These are phyloP conservation scores for Ballota nigra DNA, from an alignment of 257 asterid species.

Conservation along the genomic window DNA sequence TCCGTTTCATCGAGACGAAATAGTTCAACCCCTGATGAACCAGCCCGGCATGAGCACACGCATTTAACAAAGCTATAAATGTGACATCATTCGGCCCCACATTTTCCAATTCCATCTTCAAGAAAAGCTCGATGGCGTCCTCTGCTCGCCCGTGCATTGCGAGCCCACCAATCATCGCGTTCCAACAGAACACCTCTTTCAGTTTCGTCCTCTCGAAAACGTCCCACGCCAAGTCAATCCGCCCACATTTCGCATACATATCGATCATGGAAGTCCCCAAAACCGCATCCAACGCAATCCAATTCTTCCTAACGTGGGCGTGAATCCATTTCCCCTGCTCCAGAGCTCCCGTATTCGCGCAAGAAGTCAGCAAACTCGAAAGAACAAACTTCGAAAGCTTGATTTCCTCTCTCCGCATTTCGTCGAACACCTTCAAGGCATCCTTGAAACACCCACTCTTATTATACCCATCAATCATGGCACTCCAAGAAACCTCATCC, in stretches of 20 bases:
- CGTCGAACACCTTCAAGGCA: slow-evolving; percentile 44
- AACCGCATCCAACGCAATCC: slow-evolving; percentile 30
- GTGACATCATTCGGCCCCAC: slow-evolving; percentile 45
- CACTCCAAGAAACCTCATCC: slow-evolving; percentile 52
- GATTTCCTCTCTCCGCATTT: slow-evolving; percentile 38
- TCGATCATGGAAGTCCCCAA: slow-evolving; percentile 50
- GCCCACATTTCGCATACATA: slow-evolving; percentile 60
- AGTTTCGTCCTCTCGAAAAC: slow-evolving; percentile 34
- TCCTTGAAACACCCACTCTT: slow-evolving; percentile 30
- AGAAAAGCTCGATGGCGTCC: slow-evolving; percentile 50
- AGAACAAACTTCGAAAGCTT: slow-evolving; percentile 28
- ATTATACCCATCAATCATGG: slow-evolving; percentile 45
- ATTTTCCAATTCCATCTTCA: slow-evolving; percentile 31
- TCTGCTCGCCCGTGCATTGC: slow-evolving; percentile 55
- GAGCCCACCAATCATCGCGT: slow-evolving; percentile 56
- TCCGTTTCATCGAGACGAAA: slow-evolving; percentile 37
- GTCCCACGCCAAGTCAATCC: slow-evolving; percentile 43
- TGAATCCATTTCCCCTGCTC: slow-evolving; percentile 58
- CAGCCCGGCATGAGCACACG: slow-evolving; percentile 61
- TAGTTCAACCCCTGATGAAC: slow-evolving; percentile 42
- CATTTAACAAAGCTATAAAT: slow-evolving; percentile 37
- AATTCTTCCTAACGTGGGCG: slow-evolving; percentile 27
- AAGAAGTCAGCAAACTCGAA: slow-evolving; percentile 39
- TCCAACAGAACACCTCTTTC: slow-evolving; percentile 43
- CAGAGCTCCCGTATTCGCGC: slow-evolving; percentile 46